A percentile compares a stretch with the other conserved stretches of the same genome.
These are phyloP conservation scores for Solanum chacoense DNA, from an alignment of 305 asterid species.

Conservation along the genomic window DNA sequence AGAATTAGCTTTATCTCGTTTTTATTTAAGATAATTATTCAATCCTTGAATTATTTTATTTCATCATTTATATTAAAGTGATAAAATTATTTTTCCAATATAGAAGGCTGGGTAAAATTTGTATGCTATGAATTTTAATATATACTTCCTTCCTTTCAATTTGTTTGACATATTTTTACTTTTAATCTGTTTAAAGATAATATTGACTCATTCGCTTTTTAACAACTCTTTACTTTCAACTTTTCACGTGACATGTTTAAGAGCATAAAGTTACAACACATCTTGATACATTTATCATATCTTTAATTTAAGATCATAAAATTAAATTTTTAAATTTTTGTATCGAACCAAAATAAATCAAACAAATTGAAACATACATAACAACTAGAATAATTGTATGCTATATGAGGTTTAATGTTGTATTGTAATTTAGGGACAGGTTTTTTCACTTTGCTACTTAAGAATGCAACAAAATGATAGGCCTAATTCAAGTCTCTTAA, in stretches of 20 bases:
- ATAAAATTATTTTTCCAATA: background rate
- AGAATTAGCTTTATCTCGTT: background rate
- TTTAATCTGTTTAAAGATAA: no score
- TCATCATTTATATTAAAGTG: background rate
- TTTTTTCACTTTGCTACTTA: constrained; percentile 2
- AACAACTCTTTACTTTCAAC: no score
- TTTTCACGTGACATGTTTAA: no score
- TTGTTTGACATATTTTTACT: no score
- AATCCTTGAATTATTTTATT: background rate
- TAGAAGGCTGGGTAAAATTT: background rate
- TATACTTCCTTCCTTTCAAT: no score
- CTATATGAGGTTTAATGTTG: background rate
- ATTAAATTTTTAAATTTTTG: no score
- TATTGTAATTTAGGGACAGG: background rate
- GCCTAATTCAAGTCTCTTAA: background rate
- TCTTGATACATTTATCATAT: no score
- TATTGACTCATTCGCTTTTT: background rate
- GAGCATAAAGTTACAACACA: no score
- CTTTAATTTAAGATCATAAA: no score
- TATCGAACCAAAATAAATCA: background rate
- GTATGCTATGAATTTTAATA: background rate
- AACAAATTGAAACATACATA: background rate
- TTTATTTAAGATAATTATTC: background rate
- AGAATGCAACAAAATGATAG: constrained; percentile 8
- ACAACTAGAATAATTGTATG: background rate